Evolutionary conservation across 306 rosid genomes (phyloP).

Genomic region (Medicago ruthenica): DNA sequence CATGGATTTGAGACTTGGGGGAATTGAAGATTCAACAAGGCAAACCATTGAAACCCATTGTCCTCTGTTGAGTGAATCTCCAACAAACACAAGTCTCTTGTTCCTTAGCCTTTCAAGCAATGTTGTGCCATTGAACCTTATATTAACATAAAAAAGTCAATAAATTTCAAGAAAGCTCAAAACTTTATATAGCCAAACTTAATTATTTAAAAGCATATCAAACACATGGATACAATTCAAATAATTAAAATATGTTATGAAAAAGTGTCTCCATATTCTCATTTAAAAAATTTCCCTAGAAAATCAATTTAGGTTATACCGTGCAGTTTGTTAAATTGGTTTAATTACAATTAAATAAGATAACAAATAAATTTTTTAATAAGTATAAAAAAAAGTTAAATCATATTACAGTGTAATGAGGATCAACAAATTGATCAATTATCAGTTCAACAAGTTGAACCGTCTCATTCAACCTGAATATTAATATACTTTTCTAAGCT

Average conservation of each 20-base stretch:
- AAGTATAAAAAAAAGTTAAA: not conserved
- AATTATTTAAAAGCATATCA: constrained; percentile 30
- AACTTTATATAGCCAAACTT: constrained; percentile 36
- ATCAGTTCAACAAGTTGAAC: not conserved
- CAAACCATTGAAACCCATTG: constrained; percentile 98
- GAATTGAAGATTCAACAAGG: constrained; percentile 59
- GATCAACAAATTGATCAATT: not conserved
- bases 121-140: constrained; percentile 84
- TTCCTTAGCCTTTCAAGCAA: constrained; percentile 77
- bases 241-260: not conserved
- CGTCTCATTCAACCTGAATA: too few relatives aligned
- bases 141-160: constrained; percentile 58
- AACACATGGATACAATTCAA: not conserved
- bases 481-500: too few relatives aligned
- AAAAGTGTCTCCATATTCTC: too few relatives aligned
- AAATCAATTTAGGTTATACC: too few relatives aligned
- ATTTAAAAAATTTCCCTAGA: too few relatives aligned
- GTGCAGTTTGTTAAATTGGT: too few relatives aligned
- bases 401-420: too few relatives aligned
- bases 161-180: constrained; percentile 60
- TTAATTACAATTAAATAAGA: too few relatives aligned
- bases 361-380: not conserved
- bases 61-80: constrained; percentile 89
- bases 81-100: constrained; percentile 85
- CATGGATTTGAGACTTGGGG: constrained; percentile 63